Evolutionary conservation across 148 eudicot species (phyloP).

Genomic region (Vaccinium macrocarpon): DNA sequence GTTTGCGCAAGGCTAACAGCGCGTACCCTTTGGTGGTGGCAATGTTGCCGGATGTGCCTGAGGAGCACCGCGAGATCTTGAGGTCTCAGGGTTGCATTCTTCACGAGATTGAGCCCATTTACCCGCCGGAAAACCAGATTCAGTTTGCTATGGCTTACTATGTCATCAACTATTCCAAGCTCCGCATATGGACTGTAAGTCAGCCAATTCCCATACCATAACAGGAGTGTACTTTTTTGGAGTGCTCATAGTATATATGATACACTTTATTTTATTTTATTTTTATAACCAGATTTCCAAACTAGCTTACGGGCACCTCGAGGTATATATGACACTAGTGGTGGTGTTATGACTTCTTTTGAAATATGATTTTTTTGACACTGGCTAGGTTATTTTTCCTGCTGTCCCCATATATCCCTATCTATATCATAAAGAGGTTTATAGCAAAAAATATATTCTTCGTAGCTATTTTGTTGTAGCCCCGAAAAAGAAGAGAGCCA

Average conservation of each 20-base stretch:
- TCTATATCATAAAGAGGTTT: background rate
- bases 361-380: background rate
- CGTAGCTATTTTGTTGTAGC: too few species aligned
- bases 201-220: background rate
- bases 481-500: too few species aligned
- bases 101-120: conserved; percentile 41
- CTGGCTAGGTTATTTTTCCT: background rate
- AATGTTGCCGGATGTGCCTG: conserved; percentile 45
- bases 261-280: background rate
- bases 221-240: background rate
- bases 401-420: background rate
- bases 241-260: background rate
- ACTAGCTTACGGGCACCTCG: too few species aligned
- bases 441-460: background rate
- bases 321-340: too few species aligned
- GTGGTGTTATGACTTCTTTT: background rate
- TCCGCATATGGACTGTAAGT: conserved; percentile 46
- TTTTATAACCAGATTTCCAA: background rate
- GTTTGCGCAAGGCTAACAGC: conserved; percentile 35
- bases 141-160: conserved; percentile 52
- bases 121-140: conserved; percentile 39
- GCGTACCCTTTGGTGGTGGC: conserved; percentile 45
- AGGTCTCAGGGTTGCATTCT: conserved; percentile 45
- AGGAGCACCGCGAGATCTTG: conserved; percentile 38
- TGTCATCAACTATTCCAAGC: conserved; percentile 59